phyloP scores from a whole-genome alignment of 2,329 filamentous ascomycete genomes.

The Penicillium aurantiogriseum region DNA sequence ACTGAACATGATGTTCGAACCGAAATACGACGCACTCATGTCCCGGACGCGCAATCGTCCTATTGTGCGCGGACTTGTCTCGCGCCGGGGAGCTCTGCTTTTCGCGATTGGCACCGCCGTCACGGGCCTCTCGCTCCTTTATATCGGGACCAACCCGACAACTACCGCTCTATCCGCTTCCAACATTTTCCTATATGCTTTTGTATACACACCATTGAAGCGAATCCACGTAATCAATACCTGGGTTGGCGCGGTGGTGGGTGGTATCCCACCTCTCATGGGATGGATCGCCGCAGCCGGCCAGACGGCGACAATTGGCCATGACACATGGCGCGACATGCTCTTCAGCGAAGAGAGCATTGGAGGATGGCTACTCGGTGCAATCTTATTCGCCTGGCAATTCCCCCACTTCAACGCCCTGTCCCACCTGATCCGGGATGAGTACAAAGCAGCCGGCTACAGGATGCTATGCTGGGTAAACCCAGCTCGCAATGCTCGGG shows the following conservation, averaged over 20 bases:
- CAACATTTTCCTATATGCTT: constrained; percentile 89
- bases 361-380: constrained; percentile 87
- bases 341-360: constrained; percentile 66
- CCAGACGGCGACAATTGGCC: constrained; percentile 70
- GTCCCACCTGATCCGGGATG: constrained; percentile 81
- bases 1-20: constrained; percentile 96
- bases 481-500: constrained; percentile 77
- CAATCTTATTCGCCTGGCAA: constrained; percentile 89
- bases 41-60: constrained; percentile 87
- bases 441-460: constrained; percentile 73
- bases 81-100: constrained; percentile 65
- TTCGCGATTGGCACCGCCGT: constrained; percentile 76
- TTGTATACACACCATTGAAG: constrained; percentile 90
- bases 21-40: constrained; percentile 87
- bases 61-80: constrained; percentile 77
- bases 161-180: constrained; percentile 78
- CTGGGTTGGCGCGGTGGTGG: constrained; percentile 90
- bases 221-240: constrained; percentile 83
- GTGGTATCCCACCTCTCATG: constrained; percentile 93
- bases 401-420: constrained; percentile 98
- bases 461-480: constrained; percentile 82
- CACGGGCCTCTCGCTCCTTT: constrained; percentile 69
- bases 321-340: constrained; percentile 74
- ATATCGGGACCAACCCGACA: constrained; percentile 90
- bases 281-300: constrained; percentile 95